Evolutionary conservation across 2,329 filamentous ascomycete species (phyloP), one percentile per base, ranked within the genome.

Genomic region (Aspergillus sp.): DNA sequence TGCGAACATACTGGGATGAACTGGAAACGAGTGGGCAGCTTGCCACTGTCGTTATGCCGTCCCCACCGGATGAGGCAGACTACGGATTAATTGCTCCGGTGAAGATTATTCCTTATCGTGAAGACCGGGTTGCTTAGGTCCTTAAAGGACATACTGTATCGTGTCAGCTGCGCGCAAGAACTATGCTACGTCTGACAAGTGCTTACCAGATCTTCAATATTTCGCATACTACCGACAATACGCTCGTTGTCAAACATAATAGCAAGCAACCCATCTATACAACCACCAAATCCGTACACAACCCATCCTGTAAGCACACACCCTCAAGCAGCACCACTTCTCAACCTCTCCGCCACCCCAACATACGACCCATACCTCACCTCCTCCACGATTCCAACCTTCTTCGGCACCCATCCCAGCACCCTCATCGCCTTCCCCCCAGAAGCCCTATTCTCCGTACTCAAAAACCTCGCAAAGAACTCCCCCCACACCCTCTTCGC

Each of bases 351-450:
- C 10, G 47, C 25, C 8, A 32, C 3, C 7, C 8, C 23, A 17
- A 50, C 47, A 50, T 50, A 50, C 8, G 47, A 50, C 25, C 47
- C 47, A n/a, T 5, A 1, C 25, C 25, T 50, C 15, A 50, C 23
- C 13, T 50, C 47, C 47, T 50, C 47, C n/a, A 50, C 17, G 10
- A 50, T 50, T 1, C 47, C 47, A 15, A 30, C 25, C 25, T 17
- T 50, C 23, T 50, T 27, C 23, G 71, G 71, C 15, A 59, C 57
- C 78, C 78, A 80, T 0, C 75, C 75, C 47, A 80, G 62, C 57
- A 66, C 49, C 49, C 71, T 65, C 55, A 65, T 63, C 10, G 78
- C 80, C 69, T 74, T 74, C 36, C 68, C 62, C 62, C 73, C 78
- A 8, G 75, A 76, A 3, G 70, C 65, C 2, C 70, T 70, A 61